phyloP scores from a whole-genome alignment of 2,329 filamentous ascomycete species.

The Hymenoscyphus fraxineus region DNA sequence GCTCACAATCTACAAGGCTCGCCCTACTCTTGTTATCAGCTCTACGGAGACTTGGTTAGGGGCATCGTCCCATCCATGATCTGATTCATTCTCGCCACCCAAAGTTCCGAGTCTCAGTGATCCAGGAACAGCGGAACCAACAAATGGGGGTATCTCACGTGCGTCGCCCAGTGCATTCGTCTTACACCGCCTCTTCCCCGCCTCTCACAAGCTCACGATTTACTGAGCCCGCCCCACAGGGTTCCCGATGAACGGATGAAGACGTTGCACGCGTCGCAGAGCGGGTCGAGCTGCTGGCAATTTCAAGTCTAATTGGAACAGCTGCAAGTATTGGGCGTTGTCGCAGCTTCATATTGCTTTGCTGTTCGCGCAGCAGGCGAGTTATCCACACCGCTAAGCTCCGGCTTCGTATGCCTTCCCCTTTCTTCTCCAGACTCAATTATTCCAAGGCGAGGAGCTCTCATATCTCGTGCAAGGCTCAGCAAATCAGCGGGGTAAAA shows the following conservation, averaged over 20 bases:
- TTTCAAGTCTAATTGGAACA: constrained; percentile 7
- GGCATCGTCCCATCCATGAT: background rate
- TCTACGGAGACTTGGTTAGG: background rate
- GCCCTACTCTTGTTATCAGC: background rate
- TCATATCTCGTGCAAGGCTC: background rate
- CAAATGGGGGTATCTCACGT: background rate
- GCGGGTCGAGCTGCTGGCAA: constrained; percentile 28
- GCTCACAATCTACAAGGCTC: background rate
- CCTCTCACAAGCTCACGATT: constrained; percentile 11
- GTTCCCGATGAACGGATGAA: constrained; percentile 21
- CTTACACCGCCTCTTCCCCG: constrained; percentile 23
- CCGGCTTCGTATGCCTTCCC: constrained; percentile 7
- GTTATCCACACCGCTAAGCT: constrained; percentile 27
- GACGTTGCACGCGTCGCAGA: constrained; percentile 25
- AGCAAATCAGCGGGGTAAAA: background rate
- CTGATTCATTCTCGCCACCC: background rate
- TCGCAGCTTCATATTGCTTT: constrained; percentile 15
- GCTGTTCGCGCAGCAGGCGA: constrained; percentile 23
- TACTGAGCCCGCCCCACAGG: constrained; percentile 12
- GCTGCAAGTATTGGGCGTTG: background rate
- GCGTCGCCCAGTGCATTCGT: constrained; percentile 1
- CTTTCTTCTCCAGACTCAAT: constrained; percentile 1
- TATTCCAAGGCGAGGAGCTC: constrained; percentile 9
- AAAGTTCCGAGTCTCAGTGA: constrained; percentile 6
- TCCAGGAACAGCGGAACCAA: background rate